Conservation (phyloP, 2,329 filamentous ascomycete genomes). For the Aspergillus nomiae region DNA sequence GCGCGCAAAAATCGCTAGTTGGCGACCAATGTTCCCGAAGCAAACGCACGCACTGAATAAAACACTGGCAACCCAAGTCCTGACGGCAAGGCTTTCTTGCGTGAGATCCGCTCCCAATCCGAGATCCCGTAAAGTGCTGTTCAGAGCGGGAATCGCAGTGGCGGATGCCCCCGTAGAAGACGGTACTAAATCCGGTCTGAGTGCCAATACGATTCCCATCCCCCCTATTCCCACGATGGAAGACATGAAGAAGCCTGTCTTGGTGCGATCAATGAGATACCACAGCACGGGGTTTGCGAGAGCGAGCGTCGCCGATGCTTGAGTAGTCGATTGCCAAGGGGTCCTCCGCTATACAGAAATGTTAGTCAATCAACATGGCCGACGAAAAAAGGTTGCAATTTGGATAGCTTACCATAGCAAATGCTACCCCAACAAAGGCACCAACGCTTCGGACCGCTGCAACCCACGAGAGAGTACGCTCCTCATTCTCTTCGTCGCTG, state of each 20-base stretch:
- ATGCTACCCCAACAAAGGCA: slow-evolving; percentile 72
- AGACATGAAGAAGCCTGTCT: slow-evolving; percentile 79
- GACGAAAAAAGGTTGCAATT: neutral
- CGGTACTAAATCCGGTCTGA: slow-evolving; percentile 78
- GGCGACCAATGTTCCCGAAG: slow-evolving; percentile 91
- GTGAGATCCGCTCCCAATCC: slow-evolving; percentile 39
- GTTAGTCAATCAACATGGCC: slow-evolving; percentile 11
- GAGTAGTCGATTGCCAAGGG: slow-evolving; percentile 92
- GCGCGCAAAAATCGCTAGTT: slow-evolving; percentile 61
- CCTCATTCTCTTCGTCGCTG: slow-evolving; percentile 31
- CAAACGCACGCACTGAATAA: slow-evolving; percentile 93
- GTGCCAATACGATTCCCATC: slow-evolving; percentile 70
- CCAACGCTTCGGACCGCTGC: slow-evolving; percentile 69
- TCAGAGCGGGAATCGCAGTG: slow-evolving; percentile 27
- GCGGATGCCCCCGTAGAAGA: slow-evolving; percentile 56
- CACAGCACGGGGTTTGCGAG: slow-evolving; percentile 91
- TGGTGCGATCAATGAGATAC: slow-evolving; percentile 93
- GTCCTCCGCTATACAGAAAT: slow-evolving; percentile 68
- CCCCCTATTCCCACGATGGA: slow-evolving; percentile 72
- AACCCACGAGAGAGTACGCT: slow-evolving; percentile 62
- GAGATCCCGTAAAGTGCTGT: slow-evolving; percentile 33
- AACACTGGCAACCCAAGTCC: slow-evolving; percentile 89
- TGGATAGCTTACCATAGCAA: slow-evolving; percentile 71
- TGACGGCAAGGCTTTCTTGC: slow-evolving; percentile 61
- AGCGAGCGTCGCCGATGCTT: slow-evolving; percentile 84